These are phyloP conservation scores for Ophiostoma sp. DNA, from an alignment of 2,329 filamentous ascomycete species.

Conservation along the genomic window DNA sequence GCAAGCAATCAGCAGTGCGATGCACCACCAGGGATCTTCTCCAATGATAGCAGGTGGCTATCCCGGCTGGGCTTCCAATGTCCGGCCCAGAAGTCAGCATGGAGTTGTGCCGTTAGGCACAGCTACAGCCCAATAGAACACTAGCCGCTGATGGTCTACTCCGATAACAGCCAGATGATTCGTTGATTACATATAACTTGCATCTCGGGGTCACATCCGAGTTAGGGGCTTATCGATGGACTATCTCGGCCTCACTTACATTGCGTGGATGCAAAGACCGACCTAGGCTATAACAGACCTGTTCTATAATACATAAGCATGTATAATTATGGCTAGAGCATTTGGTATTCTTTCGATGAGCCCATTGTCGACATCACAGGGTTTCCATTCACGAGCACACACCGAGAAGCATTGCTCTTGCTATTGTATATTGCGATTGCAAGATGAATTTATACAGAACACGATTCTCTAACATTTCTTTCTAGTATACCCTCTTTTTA, in stretches of 20 bases:
- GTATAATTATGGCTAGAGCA: background rate
- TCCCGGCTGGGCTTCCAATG: background rate
- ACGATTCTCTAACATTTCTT: background rate
- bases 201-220: background rate
- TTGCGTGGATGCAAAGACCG: background rate
- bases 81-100: background rate
- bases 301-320: background rate
- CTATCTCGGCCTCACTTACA: background rate
- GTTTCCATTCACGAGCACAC: background rate
- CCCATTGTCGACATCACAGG: background rate
- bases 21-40: background rate
- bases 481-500: too few relatives aligned
- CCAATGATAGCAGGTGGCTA: background rate
- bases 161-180: background rate
- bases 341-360: background rate
- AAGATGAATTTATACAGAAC: background rate
- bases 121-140: too few relatives aligned
- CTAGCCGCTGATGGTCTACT: too few relatives aligned
- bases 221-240: background rate
- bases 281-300: background rate
- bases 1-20: background rate
- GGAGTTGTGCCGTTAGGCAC: background rate
- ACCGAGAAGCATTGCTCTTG: background rate
- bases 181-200: background rate
- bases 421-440: background rate